A percentile compares a stretch with the other conserved stretches of the same genome.
phyloP scores from a whole-genome alignment of 345 rosid genomes.

The Euphorbia pulcherrima region DNA sequence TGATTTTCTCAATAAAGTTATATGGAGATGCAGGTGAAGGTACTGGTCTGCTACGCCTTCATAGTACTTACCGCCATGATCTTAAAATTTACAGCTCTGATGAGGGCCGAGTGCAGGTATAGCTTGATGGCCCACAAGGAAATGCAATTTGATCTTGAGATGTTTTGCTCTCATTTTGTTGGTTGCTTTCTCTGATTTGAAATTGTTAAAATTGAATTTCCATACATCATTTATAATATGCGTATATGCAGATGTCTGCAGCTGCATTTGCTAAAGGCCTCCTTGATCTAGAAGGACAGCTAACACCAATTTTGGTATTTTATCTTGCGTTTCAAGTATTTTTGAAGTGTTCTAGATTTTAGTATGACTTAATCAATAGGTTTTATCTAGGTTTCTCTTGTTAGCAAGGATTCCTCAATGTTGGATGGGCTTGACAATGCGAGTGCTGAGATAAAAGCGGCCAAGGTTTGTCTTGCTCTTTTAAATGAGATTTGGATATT shows the following conservation, averaged over 20 bases:
- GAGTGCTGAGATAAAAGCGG: conserved; percentile 88
- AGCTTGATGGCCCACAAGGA: conserved; percentile 3
- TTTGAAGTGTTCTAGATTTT: conserved; percentile 13
- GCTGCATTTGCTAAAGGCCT: conserved; percentile 99
- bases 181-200: conserved; percentile 5
- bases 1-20: conserved; percentile 9
- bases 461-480: conserved; percentile 62
- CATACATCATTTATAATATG: conserved; percentile 3
- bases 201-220: conserved; percentile 3
- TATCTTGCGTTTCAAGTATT: conserved; percentile 13
- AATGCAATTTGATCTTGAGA: conserved; percentile 6
- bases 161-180: conserved; percentile 13
- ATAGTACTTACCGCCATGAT: conserved; percentile 97
- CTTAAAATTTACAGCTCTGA: conserved; percentile 99
- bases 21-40: conserved; percentile 79
- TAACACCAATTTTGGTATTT: conserved; percentile 95
- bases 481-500: conserved; percentile 5
- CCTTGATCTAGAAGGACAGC: conserved; percentile 97
- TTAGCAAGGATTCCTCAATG: conserved; percentile 99
- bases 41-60: conserved; percentile 94
- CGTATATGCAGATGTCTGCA: conserved; percentile 86
- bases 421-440: conserved; percentile 97
- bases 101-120: conserved; percentile 99
- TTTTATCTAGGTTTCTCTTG: conserved; percentile 83
- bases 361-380: conserved; percentile 21